Base-by-base conservation (phyloP, 106 monocot genomes). In the Apostasia ramifera region DNA sequence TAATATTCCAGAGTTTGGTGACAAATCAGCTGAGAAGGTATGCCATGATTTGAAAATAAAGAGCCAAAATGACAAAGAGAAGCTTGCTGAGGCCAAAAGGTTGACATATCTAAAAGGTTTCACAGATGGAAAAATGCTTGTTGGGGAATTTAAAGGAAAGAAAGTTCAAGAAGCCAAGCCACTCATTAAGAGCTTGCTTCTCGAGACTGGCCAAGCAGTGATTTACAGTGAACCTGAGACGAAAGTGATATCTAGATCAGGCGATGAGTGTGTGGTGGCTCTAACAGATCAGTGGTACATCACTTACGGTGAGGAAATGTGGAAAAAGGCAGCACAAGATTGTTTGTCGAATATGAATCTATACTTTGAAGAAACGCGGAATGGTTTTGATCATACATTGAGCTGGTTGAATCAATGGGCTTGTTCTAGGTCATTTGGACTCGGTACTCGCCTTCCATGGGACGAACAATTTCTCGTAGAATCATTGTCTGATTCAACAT, bases 401-500 rank as follows among this genome's bases (percentile, higher is more conserved):
- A 71, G 88, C 68, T 94, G 94, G 94, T 67, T 94, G 71, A 94
- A 91, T 77, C 94, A 94, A 75, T 94, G 94, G 94, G 94, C 94
- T n/a, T 94, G 94, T 62, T 94, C 94, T 14, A 78, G 94, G 9
- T 94, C 94, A 47, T 94, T 91, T 78, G 94, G 94, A n/a, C 88
- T 94, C 52, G 94, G 94, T 46, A 94, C 94, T 53, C 81, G 78
- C 26, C 76, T 94, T 73, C 94, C 94, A 2, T 94, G 94, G 94
- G 94, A 94, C 48, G 88, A 88, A 53, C 81, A 94, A 11, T 94
- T 91, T 69, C 79, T 94, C 51, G 94, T 94, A 0, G 94, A 94
- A 69, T 94, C 91, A 47, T 85, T 94, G 53, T 94, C 94, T 69
- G 94, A 94, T 81, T 94, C 94, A 11, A 94, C 91, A 6, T 85